A percentile compares a stretch with the other conserved stretches of the same genome.
These are phyloP conservation scores for Climacium dendroides DNA, from an alignment of 225 moss, liverwort and hornwort species.

Conservation along the genomic window DNA sequence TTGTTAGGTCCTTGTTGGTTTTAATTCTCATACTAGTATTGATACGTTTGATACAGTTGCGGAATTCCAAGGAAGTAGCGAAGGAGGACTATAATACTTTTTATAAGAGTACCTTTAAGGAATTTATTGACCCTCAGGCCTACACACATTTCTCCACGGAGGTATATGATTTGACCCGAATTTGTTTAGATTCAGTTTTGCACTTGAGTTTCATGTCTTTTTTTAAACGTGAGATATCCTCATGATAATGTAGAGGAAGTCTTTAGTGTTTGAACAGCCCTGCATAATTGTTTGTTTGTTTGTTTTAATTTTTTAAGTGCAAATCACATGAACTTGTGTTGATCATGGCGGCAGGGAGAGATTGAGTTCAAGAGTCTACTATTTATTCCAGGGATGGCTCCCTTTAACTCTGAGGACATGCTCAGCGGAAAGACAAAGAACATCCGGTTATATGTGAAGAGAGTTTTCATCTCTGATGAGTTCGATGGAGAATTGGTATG, in stretches of 20 bases:
- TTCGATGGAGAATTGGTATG: conserved; percentile 93
- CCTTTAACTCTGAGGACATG: conserved; percentile 76
- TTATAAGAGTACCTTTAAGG: conserved; percentile 56
- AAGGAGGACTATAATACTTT: conserved; percentile 54
- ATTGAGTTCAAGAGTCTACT: conserved; percentile 94
- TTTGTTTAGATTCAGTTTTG: background rate
- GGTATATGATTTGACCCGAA: background rate
- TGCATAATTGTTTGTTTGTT: background rate
- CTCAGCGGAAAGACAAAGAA: conserved; percentile 76
- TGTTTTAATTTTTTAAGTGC: background rate
- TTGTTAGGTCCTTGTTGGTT: background rate
- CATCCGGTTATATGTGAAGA: conserved; percentile 86
- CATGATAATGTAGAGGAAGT: background rate
- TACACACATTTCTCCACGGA: conserved; percentile 51
- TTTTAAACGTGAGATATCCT: background rate
- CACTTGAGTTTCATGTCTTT: background rate
- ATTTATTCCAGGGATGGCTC: conserved; percentile 93
- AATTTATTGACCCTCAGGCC: conserved; percentile 53
- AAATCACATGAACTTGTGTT: background rate
- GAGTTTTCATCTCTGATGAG: conserved; percentile 97
- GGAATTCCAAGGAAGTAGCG: conserved; percentile 38
- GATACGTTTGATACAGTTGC: conserved; percentile 9
- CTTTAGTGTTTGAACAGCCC: background rate
- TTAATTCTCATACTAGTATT: background rate
- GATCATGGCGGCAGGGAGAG: conserved; percentile 52